phyloP scores from a whole-genome alignment of 148 eudicot species.

The Chenopodium formosanum region DNA sequence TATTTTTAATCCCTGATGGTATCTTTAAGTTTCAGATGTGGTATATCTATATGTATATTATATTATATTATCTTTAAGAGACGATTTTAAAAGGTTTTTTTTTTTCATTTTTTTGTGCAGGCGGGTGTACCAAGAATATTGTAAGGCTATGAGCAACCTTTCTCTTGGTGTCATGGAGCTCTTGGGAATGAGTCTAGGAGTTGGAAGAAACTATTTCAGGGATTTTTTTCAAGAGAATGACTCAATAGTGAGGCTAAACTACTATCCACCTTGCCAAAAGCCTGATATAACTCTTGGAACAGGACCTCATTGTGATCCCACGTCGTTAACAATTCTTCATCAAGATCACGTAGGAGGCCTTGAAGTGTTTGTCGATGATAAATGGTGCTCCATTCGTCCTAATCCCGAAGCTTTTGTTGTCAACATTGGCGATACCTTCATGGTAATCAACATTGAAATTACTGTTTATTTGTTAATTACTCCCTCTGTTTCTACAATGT shows the following conservation, averaged over 20 bases:
- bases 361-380: conserved; percentile 46
- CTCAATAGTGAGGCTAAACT: conserved; percentile 61
- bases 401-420: conserved; percentile 49
- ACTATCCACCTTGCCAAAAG: conserved; percentile 55
- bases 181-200: conserved; percentile 51
- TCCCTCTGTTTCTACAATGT: not conserved
- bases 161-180: conserved; percentile 62
- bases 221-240: conserved; percentile 50
- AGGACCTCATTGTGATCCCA: conserved; percentile 77
- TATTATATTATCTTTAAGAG: too few relatives aligned
- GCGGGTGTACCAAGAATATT: conserved; percentile 52
- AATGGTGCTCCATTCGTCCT: conserved; percentile 57
- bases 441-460: conserved; percentile 32
- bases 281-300: conserved; percentile 61
- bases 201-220: conserved; percentile 42
- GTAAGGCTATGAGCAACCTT: conserved; percentile 53
- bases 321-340: conserved; percentile 62
- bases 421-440: conserved; percentile 68
- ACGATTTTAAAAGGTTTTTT: not conserved
- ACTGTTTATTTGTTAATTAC: not conserved
- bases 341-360: conserved; percentile 67
- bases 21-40: too few relatives aligned
- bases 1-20: too few relatives aligned
- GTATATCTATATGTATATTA: too few relatives aligned
- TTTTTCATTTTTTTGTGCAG: conserved; percentile 10